Percentiles rank a stretch among this genome's conserved stretches.
Evolutionary conservation across 129 eudicot species (phyloP).

Genomic region (Pulicaria dysenterica): DNA sequence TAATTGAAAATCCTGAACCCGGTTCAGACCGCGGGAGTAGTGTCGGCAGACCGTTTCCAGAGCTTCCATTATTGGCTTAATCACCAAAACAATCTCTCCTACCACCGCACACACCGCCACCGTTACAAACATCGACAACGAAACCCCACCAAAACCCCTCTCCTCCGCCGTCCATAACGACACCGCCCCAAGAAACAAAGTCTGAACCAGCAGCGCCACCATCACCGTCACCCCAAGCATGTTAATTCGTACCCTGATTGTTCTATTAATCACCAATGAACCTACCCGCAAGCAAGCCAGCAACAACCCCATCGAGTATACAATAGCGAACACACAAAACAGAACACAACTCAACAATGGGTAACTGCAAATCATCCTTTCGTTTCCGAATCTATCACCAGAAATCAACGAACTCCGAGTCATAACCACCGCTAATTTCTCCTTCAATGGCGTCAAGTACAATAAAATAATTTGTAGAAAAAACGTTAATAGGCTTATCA

Average conservation of each 20-base stretch:
- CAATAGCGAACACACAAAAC: conserved; percentile 51
- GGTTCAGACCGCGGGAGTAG: conserved; percentile 20
- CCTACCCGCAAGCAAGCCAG: conserved; percentile 60
- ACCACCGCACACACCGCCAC: conserved; percentile 45
- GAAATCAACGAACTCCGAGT: conserved; percentile 31
- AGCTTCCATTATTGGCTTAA: conserved; percentile 62
- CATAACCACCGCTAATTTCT: conserved; percentile 34
- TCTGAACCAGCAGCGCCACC: conserved; percentile 31
- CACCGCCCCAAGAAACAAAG: too few species aligned
- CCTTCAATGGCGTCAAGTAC: conserved; percentile 38
- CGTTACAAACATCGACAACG: conserved; percentile 32
- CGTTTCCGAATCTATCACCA: conserved; percentile 30
- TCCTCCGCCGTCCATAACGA: too few species aligned
- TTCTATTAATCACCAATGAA: conserved; percentile 61
- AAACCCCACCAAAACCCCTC: neutral
- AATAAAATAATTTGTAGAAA: conserved; percentile 43
- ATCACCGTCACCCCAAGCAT: conserved; percentile 43
- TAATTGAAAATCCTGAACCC: neutral
- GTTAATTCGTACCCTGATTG: conserved; percentile 42
- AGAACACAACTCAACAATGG: conserved; percentile 49
- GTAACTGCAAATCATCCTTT: conserved; percentile 47
- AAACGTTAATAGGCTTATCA: conserved; percentile 41
- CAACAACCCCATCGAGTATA: conserved; percentile 45
- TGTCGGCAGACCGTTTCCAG: conserved; percentile 34
- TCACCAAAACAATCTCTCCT: conserved; percentile 54